A percentile compares a stretch with the other conserved stretches of the same genome.
Conservation (phyloP, 2,329 filamentous ascomycete genomes). For the Intubia oerlemansii region DNA sequence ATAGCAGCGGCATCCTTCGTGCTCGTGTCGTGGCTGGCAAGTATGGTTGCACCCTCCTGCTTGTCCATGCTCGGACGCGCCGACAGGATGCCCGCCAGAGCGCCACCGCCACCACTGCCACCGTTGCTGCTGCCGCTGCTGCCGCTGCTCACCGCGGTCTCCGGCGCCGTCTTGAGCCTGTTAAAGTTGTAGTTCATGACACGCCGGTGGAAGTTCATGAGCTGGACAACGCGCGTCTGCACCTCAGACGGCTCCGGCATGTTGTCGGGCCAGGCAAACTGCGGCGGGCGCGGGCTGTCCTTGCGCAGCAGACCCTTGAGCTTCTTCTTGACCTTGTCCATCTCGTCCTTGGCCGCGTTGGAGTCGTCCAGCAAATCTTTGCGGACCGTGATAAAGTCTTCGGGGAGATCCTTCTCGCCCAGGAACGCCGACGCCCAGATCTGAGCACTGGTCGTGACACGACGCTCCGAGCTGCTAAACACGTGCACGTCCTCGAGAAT, state of each 20-base stretch:
- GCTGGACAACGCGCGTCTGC: slow-evolving; percentile 71
- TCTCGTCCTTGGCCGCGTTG: slow-evolving; percentile 95
- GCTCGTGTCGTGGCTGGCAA: background rate
- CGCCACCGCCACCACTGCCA: background rate
- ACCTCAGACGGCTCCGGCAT: slow-evolving; percentile 90
- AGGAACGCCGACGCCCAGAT: slow-evolving; percentile 87
- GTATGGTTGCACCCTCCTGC: too few species aligned
- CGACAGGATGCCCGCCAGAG: background rate
- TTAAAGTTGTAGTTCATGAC: slow-evolving; percentile 91
- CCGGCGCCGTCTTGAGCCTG: slow-evolving; percentile 37
- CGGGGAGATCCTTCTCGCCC: slow-evolving; percentile 62
- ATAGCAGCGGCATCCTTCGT: background rate
- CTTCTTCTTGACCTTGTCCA: slow-evolving; percentile 99
- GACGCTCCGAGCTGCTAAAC: slow-evolving; percentile 85
- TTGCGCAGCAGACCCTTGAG: slow-evolving; percentile 79
- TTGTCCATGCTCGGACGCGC: too few species aligned
- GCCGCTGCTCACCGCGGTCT: background rate
- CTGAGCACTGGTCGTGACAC: slow-evolving; percentile 88
- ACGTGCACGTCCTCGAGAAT: slow-evolving; percentile 83
- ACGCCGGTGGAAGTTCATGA: slow-evolving; percentile 92
- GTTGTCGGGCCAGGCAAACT: slow-evolving; percentile 95
- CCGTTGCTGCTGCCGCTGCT: background rate
- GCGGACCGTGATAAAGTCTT: slow-evolving; percentile 72
- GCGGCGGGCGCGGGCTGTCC: slow-evolving; percentile 78
- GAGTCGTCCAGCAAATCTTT: slow-evolving; percentile 95